Percentiles rank a stretch among this genome's conserved stretches.
These are phyloP conservation scores for Elaeagnus macrophylla DNA, from an alignment of 306 rosid genomes.

Conservation along the genomic window DNA sequence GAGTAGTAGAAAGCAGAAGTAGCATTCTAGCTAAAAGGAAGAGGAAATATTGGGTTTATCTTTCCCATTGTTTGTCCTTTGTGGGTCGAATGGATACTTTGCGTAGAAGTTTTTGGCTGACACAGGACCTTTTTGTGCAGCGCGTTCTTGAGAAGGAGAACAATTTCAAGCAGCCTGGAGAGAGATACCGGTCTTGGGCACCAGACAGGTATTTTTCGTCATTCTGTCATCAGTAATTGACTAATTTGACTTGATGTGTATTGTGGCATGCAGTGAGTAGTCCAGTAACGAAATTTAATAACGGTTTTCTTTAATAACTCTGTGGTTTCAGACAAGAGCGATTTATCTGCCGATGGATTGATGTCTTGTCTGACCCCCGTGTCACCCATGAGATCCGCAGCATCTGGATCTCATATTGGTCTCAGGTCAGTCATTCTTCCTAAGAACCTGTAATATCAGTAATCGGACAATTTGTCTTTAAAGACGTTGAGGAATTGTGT, in stretches of 20 bases:
- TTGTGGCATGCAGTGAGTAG: neutral
- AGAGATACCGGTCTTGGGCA: slow-evolving; percentile 75
- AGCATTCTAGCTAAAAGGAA: no score
- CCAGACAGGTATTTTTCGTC: slow-evolving; percentile 58
- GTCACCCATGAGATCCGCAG: slow-evolving; percentile 8
- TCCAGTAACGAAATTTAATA: slow-evolving; percentile 9
- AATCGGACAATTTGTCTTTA: neutral
- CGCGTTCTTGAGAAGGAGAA: slow-evolving; percentile 57
- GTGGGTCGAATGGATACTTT: no score
- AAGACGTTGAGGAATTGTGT: neutral
- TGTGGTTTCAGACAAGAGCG: slow-evolving; percentile 68
- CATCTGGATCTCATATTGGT: no score
- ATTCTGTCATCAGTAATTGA: slow-evolving; percentile 4
- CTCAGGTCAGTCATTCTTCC: slow-evolving; percentile 1
- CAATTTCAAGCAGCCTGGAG: slow-evolving; percentile 90
- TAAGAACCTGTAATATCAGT: neutral
- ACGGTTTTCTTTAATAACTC: slow-evolving; percentile 3
- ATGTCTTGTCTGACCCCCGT: slow-evolving; percentile 62
- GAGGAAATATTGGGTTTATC: no score
- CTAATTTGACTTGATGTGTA: neutral
- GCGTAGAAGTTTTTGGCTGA: no score
- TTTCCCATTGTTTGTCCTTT: no score
- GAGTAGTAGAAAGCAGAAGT: no score
- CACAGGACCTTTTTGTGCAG: slow-evolving; percentile 27
- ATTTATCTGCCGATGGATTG: slow-evolving; percentile 56